Evolutionary conservation across 805 yeast species (phyloP).

Genomic region (Candida pini): DNA sequence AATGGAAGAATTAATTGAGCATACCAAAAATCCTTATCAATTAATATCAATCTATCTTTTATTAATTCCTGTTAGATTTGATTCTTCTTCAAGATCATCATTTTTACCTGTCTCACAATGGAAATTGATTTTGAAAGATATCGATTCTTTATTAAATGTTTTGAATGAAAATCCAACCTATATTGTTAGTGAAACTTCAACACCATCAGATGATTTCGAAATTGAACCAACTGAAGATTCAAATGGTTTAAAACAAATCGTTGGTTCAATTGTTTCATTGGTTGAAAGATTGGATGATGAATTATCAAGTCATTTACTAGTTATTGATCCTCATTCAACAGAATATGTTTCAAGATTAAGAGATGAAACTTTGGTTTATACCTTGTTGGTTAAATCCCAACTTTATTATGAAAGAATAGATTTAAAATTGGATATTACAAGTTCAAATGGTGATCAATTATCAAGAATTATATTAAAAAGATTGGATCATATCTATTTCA

Average conservation of each 20-base stretch:
- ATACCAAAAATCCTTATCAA: constrained; percentile 63
- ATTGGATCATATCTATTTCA: constrained; percentile 89
- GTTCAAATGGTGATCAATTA: constrained; percentile 49
- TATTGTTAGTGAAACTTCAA: constrained; percentile 73
- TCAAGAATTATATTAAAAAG: constrained; percentile 77
- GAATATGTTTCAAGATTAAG: constrained; percentile 88
- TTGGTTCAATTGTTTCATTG: constrained; percentile 80
- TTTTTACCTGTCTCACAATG: constrained; percentile 79
- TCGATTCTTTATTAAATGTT: constrained; percentile 55
- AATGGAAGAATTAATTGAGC: constrained; percentile 55
- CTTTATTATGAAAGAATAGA: constrained; percentile 69
- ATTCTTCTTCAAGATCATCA: constrained; percentile 58
- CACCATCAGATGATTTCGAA: constrained; percentile 64
- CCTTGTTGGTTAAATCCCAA: constrained; percentile 77
- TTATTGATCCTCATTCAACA: constrained; percentile 89
- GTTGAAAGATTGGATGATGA: constrained; percentile 96
- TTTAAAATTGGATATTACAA: constrained; percentile 36
- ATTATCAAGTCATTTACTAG: constrained; percentile 78
- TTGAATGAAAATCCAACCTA: constrained; percentile 61
- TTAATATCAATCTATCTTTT: constrained; percentile 70
- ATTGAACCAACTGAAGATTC: constrained; percentile 59
- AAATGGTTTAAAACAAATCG: constrained; percentile 65
- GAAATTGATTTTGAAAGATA: constrained; percentile 63
- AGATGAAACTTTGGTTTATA: constrained; percentile 77
- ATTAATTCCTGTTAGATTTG: constrained; percentile 85